Evolutionary conservation across 2,329 filamentous ascomycete genomes (phyloP).

Genomic region (Aspergillus felis): DNA sequence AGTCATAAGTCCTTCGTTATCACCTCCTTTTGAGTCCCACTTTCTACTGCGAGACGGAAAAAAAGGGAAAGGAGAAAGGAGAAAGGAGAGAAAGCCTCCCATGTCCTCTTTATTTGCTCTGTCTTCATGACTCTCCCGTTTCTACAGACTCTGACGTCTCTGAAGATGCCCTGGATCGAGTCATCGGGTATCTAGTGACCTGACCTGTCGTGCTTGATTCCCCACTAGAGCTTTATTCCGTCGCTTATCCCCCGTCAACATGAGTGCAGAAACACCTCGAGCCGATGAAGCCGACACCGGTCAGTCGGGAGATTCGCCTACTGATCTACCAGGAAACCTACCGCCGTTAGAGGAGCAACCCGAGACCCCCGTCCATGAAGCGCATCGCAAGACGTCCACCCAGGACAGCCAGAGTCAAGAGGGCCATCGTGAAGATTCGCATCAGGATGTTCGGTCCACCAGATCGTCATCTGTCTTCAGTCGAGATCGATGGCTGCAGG

Average conservation of each 20-base stretch:
- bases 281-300: not conserved
- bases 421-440: not conserved
- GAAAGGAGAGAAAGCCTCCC: not conserved
- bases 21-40: not conserved
- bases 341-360: not conserved
- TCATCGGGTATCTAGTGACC: not conserved
- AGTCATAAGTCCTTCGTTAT: not conserved
- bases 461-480: not conserved
- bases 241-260: not conserved
- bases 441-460: not conserved
- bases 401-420: not conserved
- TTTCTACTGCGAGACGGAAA: not conserved
- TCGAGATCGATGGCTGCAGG: conserved; percentile 1
- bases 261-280: not conserved
- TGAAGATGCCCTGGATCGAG: not conserved
- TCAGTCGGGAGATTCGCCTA: not conserved
- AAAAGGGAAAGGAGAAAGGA: not conserved
- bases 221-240: not conserved
- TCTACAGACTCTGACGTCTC: not conserved
- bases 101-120: not conserved
- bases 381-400: not conserved
- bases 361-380: not conserved
- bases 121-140: not conserved
- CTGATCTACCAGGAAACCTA: not conserved
- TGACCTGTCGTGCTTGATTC: not conserved